Evolutionary conservation across 495 filamentous ascomycete species (phyloP).

Genomic region (Glutinoglossum americanum): DNA sequence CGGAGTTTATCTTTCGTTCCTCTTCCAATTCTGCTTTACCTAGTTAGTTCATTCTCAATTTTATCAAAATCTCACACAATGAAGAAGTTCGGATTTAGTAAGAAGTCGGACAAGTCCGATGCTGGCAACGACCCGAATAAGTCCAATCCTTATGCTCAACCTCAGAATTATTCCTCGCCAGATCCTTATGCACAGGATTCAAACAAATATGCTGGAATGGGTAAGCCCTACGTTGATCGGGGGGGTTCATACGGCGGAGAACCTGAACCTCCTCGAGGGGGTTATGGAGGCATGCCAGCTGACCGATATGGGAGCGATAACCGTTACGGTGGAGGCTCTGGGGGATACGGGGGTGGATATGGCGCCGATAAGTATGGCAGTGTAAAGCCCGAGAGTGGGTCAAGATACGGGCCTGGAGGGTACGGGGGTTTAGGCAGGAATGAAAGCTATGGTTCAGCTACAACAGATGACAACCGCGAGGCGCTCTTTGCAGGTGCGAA

Average conservation of each 20-base stretch:
- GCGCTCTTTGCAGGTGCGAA: constrained; percentile 43
- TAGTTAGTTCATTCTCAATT: not conserved
- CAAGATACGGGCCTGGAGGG: constrained; percentile 38
- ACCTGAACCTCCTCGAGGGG: constrained; percentile 7
- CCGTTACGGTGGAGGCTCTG: constrained; percentile 13
- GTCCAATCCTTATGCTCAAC: constrained; percentile 37
- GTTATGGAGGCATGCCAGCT: constrained; percentile 7
- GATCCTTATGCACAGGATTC: constrained; percentile 4
- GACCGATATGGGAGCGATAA: constrained; percentile 34
- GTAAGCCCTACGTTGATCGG: constrained; percentile 4
- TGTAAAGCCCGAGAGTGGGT: constrained; percentile 5
- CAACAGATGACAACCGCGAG: constrained; percentile 32
- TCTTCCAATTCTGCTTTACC: not conserved
- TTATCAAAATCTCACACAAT: constrained; percentile 20
- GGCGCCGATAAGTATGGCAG: constrained; percentile 39
- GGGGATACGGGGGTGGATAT: constrained; percentile 39
- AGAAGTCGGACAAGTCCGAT: constrained; percentile 26
- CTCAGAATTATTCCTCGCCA: constrained; percentile 23
- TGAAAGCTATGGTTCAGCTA: constrained; percentile 30
- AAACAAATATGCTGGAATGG: not conserved
- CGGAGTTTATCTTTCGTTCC: not conserved
- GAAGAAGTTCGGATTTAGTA: constrained; percentile 43
- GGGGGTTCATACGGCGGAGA: constrained; percentile 14
- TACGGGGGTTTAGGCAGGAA: constrained; percentile 46
- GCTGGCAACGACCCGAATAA: constrained; percentile 31